Evolutionary conservation across 2,329 filamentous ascomycete species (phyloP).

Genomic region (Stenocarpella maydis): DNA sequence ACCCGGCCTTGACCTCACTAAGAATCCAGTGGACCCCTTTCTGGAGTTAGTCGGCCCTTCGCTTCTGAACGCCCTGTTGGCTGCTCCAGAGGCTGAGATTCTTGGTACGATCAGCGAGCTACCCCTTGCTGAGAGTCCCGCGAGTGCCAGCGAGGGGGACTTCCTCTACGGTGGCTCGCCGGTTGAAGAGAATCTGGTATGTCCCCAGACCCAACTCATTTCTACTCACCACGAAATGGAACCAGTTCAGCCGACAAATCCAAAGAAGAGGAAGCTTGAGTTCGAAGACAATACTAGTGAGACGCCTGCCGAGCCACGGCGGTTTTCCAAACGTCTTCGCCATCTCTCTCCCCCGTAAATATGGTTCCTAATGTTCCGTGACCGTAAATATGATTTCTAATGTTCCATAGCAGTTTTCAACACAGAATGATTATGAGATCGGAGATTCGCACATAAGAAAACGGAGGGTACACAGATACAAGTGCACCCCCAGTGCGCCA

Average conservation of each 20-base stretch:
- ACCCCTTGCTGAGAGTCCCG: background rate
- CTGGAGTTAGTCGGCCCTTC: no score
- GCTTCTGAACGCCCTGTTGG: background rate
- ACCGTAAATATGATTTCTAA: no score
- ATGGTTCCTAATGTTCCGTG: no score
- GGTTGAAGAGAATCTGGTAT: background rate
- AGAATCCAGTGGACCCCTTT: background rate
- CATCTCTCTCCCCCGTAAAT: background rate
- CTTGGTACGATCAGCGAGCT: no score
- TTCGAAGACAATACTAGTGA: background rate
- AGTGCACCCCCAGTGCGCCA: no score
- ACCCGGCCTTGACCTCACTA: background rate
- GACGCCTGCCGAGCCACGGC: background rate
- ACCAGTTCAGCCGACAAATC: background rate
- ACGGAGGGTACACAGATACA: no score
- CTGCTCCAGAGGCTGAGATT: background rate
- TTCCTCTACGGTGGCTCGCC: background rate
- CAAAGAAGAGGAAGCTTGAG: background rate
- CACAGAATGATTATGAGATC: no score
- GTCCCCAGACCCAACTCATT: background rate
- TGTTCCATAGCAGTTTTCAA: no score
- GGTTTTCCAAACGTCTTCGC: background rate
- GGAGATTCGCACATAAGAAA: no score
- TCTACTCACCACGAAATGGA: background rate
- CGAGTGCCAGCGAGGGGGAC: background rate